Conservation (phyloP, 345 rosid species). For the Brassica juncea region DNA sequence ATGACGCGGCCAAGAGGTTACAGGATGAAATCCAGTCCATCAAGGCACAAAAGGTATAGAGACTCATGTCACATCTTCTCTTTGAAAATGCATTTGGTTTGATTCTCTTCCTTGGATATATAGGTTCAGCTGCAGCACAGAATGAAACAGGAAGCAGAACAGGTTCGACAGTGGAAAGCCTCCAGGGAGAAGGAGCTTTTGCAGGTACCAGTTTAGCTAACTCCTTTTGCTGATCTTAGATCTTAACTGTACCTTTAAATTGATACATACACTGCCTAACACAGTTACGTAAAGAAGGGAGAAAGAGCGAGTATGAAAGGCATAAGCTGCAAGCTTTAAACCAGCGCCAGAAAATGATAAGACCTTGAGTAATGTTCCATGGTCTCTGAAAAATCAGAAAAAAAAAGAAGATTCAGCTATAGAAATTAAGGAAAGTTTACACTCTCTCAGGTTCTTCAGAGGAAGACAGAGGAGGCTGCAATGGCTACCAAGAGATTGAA, state of each 20-base stretch:
- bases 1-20: slow-evolving; percentile 84
- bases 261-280: not conserved
- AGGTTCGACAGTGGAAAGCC: slow-evolving; percentile 97
- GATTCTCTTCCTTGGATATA: slow-evolving; percentile 17
- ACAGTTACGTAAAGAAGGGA: slow-evolving; percentile 92
- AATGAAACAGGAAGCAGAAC: slow-evolving; percentile 98
- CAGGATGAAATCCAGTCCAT: slow-evolving; percentile 96
- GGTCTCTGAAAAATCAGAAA: not conserved
- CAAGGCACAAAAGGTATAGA: slow-evolving; percentile 84
- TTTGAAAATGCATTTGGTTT: slow-evolving; percentile 18
- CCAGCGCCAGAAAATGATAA: slow-evolving; percentile 96
- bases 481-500: slow-evolving; percentile 96
- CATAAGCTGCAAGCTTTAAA: slow-evolving; percentile 94
- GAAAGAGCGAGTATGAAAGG: slow-evolving; percentile 97
- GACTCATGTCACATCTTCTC: not conserved
- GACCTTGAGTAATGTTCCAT: slow-evolving; percentile 10
- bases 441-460: slow-evolving; percentile 83
- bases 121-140: slow-evolving; percentile 97
- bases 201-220: slow-evolving; percentile 54
- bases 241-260: not conserved
- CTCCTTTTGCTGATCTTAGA: not conserved
- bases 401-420: slow-evolving; percentile 8
- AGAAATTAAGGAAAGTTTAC: slow-evolving; percentile 18
- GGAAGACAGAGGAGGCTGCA: slow-evolving; percentile 99
- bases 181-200: slow-evolving; percentile 90